Percentiles rank a stretch among this genome's conserved stretches.
Evolutionary conservation across 768 basidiomycete species (phyloP).

Genomic region (Naganishia randhawae): DNA sequence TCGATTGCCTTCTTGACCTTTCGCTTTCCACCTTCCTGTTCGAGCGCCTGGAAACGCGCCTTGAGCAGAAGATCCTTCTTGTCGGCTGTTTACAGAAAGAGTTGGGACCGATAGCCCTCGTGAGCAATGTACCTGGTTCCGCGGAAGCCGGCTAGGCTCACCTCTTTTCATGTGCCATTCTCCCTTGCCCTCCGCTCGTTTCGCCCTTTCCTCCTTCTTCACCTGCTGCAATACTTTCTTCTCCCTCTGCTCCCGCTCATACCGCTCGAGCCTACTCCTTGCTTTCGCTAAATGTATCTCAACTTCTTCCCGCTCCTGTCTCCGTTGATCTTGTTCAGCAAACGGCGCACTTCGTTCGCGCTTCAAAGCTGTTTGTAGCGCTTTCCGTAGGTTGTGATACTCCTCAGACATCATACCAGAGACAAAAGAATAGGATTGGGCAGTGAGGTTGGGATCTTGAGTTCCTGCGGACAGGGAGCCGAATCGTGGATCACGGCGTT

Average conservation of each 20-base stretch:
- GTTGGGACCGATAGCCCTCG: neutral
- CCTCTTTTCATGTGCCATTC: constrained; percentile 81
- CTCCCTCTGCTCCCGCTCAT: constrained; percentile 67
- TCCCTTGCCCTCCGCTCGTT: constrained; percentile 70
- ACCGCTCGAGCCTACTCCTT: constrained; percentile 72
- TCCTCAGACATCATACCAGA: constrained; percentile 64
- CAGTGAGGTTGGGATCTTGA: constrained; percentile 64
- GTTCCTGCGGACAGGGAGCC: constrained; percentile 64
- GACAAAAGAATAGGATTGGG: constrained; percentile 70
- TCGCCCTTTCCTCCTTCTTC: constrained; percentile 63
- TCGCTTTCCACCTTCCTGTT: constrained; percentile 67
- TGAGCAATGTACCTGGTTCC: no score
- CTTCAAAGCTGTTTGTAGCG: constrained; percentile 67
- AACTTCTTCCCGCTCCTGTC: constrained; percentile 65
- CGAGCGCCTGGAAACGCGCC: constrained; percentile 74
- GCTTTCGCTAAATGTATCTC: constrained; percentile 70
- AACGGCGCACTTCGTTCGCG: constrained; percentile 39
- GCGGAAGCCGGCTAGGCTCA: constrained; percentile 52
- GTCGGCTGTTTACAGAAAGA: constrained; percentile 58
- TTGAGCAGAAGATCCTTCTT: constrained; percentile 69
- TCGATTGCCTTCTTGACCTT: constrained; percentile 84
- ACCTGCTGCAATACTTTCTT: constrained; percentile 60
- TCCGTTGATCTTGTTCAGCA: constrained; percentile 55
- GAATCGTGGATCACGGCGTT: constrained; percentile 83
- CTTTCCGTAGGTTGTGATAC: constrained; percentile 62